These are phyloP conservation scores for Cryptococcus hybrid DNA, from an alignment of 1,284 basidiomycete genomes.

Conservation along the genomic window DNA sequence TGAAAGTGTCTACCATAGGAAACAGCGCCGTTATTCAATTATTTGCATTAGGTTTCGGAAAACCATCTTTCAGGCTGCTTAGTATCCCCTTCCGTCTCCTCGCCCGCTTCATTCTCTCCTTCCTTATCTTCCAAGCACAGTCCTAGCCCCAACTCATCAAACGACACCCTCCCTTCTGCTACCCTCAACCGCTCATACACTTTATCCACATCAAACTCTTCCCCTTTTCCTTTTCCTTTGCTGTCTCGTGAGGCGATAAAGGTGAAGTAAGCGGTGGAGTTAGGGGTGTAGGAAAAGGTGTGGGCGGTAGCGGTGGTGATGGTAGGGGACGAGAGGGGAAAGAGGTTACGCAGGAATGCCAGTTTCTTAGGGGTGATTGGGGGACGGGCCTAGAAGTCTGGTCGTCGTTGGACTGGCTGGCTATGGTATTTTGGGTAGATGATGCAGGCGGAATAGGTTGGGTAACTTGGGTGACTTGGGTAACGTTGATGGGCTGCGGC, in stretches of 20 bases:
- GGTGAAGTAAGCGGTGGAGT: neutral
- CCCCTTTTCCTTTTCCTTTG: neutral
- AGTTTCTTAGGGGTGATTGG: too few relatives aligned
- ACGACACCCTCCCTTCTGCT: neutral
- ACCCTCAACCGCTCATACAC: neutral
- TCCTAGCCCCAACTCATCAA: conserved; percentile 4
- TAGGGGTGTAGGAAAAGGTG: neutral
- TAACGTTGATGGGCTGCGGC: too few relatives aligned
- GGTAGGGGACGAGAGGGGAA: neutral
- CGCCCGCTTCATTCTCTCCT: neutral
- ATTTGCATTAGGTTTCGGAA: neutral
- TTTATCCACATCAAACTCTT: conserved; percentile 2
- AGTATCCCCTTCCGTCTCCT: neutral
- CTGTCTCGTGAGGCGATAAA: neutral
- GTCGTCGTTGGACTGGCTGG: too few relatives aligned
- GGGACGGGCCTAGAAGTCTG: too few relatives aligned
- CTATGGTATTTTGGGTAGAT: too few relatives aligned
- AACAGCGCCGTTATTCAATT: neutral
- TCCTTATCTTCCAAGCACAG: neutral
- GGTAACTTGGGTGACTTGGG: too few relatives aligned
- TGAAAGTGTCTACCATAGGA: neutral
- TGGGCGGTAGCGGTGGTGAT: neutral
- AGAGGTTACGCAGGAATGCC: neutral
- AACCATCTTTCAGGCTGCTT: neutral
- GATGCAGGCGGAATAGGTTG: too few relatives aligned